Conservation (phyloP, 2,329 filamentous ascomycete species). For the Phoma sp. region DNA sequence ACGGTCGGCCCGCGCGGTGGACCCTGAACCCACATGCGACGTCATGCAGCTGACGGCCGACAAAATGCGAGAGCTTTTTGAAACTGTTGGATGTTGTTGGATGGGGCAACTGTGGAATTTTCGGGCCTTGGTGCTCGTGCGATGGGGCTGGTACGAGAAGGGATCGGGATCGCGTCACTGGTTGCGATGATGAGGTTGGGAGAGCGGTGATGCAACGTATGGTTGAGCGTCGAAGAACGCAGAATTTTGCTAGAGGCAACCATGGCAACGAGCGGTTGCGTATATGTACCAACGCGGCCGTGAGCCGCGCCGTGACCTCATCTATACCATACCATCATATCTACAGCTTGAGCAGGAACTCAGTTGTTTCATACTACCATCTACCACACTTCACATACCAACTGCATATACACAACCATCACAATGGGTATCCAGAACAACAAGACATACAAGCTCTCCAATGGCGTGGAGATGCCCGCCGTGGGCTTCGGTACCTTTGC, state of each 20-base stretch:
- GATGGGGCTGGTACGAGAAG: conserved; percentile 29
- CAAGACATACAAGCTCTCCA: conserved; percentile 62
- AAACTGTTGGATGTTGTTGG: conserved; percentile 43
- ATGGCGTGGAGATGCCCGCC: conserved; percentile 69
- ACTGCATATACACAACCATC: conserved; percentile 13
- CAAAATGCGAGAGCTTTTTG: conserved; percentile 23
- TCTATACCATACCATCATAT: conserved; percentile 11
- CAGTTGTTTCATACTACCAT: conserved; percentile 2
- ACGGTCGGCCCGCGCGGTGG: conserved; percentile 29
- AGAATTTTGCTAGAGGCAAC: conserved; percentile 28
- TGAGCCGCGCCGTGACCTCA: conserved; percentile 14
- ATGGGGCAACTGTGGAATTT: conserved; percentile 32
- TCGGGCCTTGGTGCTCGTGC: conserved; percentile 15
- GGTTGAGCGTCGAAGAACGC: conserved; percentile 19
- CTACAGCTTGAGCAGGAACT: conserved; percentile 16
- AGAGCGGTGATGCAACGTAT: conserved; percentile 18
- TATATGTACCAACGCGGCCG: conserved; percentile 23
- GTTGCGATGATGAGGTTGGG: conserved; percentile 10
- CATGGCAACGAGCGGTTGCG: conserved; percentile 12
- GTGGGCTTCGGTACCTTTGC: conserved; percentile 78
- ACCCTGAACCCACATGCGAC: conserved; percentile 39
- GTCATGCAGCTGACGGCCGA: conserved; percentile 32
- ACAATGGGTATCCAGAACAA: conserved; percentile 43
- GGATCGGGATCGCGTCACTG: conserved; percentile 27
- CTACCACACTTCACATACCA: neutral